Percentiles rank a stretch among this genome's conserved stretches.
phyloP scores from a whole-genome alignment of 2,329 filamentous ascomycete species.

The Arthroderma sp. region DNA sequence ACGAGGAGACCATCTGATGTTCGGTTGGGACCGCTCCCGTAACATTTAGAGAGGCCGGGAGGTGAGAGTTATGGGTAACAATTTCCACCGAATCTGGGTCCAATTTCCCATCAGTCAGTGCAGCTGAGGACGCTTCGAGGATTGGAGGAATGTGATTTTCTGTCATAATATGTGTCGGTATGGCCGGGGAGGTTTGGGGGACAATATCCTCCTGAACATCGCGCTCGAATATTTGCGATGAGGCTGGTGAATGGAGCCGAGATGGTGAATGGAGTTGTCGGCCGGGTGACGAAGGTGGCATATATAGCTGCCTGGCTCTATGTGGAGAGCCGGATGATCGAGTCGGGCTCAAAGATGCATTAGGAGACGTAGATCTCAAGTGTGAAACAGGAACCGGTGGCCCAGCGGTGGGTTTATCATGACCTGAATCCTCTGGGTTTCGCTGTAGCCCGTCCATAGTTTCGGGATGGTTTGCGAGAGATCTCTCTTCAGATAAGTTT shows the following conservation, averaged over 20 bases:
- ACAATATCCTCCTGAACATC: conserved; percentile 71
- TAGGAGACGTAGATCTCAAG: conserved; percentile 17
- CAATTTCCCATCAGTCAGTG: conserved; percentile 74
- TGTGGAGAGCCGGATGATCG: conserved; percentile 31
- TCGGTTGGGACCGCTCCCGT: conserved; percentile 31
- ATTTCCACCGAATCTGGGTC: conserved; percentile 88
- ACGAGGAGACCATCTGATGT: conserved; percentile 22
- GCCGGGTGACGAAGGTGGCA: conserved; percentile 49
- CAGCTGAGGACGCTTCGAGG: conserved; percentile 77
- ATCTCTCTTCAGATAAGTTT: no score
- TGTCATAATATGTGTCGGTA: conserved; percentile 83
- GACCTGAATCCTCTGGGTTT: no score
- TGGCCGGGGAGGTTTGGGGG: conserved; percentile 66
- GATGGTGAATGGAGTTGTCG: conserved; percentile 54
- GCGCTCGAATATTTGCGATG: conserved; percentile 74
- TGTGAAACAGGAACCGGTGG: conserved; percentile 16
- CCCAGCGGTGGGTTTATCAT: no score
- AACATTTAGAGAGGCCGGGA: conserved; percentile 59
- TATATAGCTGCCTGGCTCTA: conserved; percentile 18
- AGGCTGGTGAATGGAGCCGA: conserved; percentile 62
- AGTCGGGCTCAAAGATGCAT: conserved; percentile 28
- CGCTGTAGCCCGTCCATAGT: no score
- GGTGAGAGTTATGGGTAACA: conserved; percentile 72
- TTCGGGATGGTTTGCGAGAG: no score
- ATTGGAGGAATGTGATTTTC: conserved; percentile 90